Percentiles rank a stretch among this genome's conserved stretches.
These are phyloP conservation scores for Sordariomycetes sp. DNA, from an alignment of 2,329 filamentous ascomycete genomes.

Conservation along the genomic window DNA sequence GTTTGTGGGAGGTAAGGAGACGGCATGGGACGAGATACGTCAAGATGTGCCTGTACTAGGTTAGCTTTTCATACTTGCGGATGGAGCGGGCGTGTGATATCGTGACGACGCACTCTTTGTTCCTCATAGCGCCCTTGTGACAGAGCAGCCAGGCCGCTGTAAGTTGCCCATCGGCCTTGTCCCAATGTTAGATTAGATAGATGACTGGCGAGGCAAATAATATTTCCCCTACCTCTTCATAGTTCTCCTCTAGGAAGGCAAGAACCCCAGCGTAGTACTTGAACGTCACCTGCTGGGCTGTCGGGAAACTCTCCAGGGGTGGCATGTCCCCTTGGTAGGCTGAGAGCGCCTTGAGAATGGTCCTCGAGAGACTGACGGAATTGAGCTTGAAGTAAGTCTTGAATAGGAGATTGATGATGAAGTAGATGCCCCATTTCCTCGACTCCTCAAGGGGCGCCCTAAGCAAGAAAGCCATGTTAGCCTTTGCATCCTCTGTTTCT, in stretches of 20 bases:
- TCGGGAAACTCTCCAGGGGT: constrained; percentile 66
- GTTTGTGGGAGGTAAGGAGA: constrained; percentile 74
- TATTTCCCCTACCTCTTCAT: constrained; percentile 48
- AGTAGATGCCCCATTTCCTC: constrained; percentile 96
- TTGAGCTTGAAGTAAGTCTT: constrained; percentile 98
- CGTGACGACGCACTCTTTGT: constrained; percentile 63
- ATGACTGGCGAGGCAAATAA: not conserved
- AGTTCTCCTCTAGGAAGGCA: constrained; percentile 91
- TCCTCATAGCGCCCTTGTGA: constrained; percentile 58
- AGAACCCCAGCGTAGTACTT: constrained; percentile 93
- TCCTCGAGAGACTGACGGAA: constrained; percentile 79
- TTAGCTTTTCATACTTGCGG: not conserved
- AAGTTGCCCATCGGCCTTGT: constrained; percentile 67
- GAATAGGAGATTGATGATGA: constrained; percentile 88
- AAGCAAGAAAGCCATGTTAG: constrained; percentile 8
- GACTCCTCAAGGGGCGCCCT: constrained; percentile 79
- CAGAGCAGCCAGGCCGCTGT: constrained; percentile 76
- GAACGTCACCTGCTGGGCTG: constrained; percentile 87
- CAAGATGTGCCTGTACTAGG: constrained; percentile 59
- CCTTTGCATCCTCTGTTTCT: not conserved
- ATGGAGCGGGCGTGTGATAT: not conserved
- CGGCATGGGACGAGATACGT: constrained; percentile 93
- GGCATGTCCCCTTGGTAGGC: constrained; percentile 76
- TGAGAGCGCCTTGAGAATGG: constrained; percentile 73
- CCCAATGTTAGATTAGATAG: constrained; percentile 1